Evolutionary conservation across 2,329 filamentous ascomycete genomes (phyloP), one percentile per base, ranked within the genome.

Genomic region (Penicillium sp.): DNA sequence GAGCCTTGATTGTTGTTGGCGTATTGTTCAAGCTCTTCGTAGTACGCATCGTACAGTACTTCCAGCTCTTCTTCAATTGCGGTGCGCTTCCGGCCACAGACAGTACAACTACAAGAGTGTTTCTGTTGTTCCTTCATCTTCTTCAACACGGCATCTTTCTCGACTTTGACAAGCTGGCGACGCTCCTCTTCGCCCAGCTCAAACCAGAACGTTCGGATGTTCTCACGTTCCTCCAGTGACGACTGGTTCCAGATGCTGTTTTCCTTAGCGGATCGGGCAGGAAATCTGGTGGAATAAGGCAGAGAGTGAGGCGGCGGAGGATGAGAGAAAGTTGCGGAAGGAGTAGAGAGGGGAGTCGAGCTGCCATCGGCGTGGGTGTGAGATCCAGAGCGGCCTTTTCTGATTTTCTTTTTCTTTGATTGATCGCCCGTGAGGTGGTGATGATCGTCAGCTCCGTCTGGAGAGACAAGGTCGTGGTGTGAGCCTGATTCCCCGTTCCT

Each of bases 121-220:
- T 97, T 97, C 73, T 99, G 94, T 74, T 99, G 94, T 74, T 99
- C 94, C 80, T 99, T 99, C 94, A 99, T 99, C 79, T 99, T 99
- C 69, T 90, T 91, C 51, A 99, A 77, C 0, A 99, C 94, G 7
- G 94, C 93, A 74, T 99, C 93, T 76, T 99, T 99, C 75, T 99
- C 94, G 28, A 99, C 93, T 74, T 96, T 96, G 68, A 99, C 91
- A 43, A 99, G 79, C 15, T 90, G 94, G 70, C 95, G 94, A 64
- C 94, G 89, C 71, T 97, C 92, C 34, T 95, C 90, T 72, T 99
- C 94, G 61, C 90, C 90, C 41, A 99, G 76, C 15, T 91, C 91
- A 48, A 99, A 82, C 94, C 94, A 99, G 74, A 97, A 99, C 63
- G 96, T 89, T 75, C 96, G 96, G 70, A 99, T 99, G 47, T 94